These are phyloP conservation scores for Myriangium duriaei DNA, from an alignment of 2,329 filamentous ascomycete species.

Conservation along the genomic window DNA sequence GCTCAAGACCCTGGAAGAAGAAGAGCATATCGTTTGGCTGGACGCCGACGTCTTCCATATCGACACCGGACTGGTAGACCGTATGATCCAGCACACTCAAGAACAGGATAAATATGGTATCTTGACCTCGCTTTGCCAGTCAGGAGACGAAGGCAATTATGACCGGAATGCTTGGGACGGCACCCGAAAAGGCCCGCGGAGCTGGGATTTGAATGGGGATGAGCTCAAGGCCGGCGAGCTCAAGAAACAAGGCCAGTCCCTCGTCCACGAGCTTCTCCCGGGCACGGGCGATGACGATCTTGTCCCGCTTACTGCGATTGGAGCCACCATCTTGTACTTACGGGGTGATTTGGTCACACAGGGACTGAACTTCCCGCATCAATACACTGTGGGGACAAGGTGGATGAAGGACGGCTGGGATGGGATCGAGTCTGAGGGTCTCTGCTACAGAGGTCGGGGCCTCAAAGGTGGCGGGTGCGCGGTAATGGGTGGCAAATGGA, in stretches of 20 bases:
- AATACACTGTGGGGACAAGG: slow-evolving; percentile 23
- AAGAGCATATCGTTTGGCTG: slow-evolving; percentile 25
- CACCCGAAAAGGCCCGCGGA: not conserved
- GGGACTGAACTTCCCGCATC: slow-evolving; percentile 24
- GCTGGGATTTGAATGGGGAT: not conserved
- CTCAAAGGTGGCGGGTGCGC: not conserved
- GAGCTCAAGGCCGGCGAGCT: not conserved
- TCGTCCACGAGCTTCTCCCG: slow-evolving; percentile 12
- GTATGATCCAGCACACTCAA: slow-evolving; percentile 20
- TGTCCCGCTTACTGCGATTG: slow-evolving; percentile 25
- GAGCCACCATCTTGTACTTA: slow-evolving; percentile 26
- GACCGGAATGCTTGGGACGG: slow-evolving; percentile 26
- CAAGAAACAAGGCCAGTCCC: not conserved
- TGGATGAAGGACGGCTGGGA: slow-evolving; percentile 25
- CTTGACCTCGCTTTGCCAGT: slow-evolving; percentile 23
- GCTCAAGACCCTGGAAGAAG: slow-evolving; percentile 20
- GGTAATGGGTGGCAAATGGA: slow-evolving; percentile 3
- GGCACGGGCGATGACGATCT: slow-evolving; percentile 21
- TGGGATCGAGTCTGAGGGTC: slow-evolving; percentile 27
- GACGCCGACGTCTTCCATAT: slow-evolving; percentile 26
- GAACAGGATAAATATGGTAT: slow-evolving; percentile 19
- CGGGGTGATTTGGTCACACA: slow-evolving; percentile 22
- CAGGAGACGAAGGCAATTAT: slow-evolving; percentile 23
- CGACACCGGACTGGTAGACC: slow-evolving; percentile 20
- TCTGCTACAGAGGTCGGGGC: slow-evolving; percentile 20